Base-by-base conservation (phyloP, 352 stramenopile species). In the Phytophthora niederhauseri region DNA sequence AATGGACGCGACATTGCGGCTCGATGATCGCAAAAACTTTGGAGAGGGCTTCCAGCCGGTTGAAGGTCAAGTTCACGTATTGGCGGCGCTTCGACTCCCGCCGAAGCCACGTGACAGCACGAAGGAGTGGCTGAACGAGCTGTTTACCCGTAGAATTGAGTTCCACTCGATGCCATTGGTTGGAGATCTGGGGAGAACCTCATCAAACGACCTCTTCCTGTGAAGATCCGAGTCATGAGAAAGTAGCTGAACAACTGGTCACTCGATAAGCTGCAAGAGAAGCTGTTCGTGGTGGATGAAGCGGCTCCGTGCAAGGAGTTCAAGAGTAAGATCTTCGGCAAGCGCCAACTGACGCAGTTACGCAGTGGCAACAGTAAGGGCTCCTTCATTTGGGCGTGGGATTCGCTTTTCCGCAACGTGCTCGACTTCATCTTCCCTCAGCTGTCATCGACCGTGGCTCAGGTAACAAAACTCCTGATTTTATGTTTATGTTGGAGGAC, bases 401-500 rank as follows among this genome's bases (percentile, higher is more conserved):
- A 71, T 49, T 57, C 20, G n/a, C 24, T 57, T 2, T 49, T 66
- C 61, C 57, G 43, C 51, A 61, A 56, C 38, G 49, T 66, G 24
- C 46, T 71, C 38, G 46, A 53, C 7, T 12, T n/a, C 7, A 53
- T 53, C 22, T 66, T 71, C 61, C 51, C 26, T 66, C 28, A 9
- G 64, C 49, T 49, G 50, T 43, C 57, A 53, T 66, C 41, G 34
- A 66, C 49, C 50, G 50, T 41, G 49, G 48, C 41, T 70, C 64
- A 19, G 54, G 36, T 24, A 61, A 26, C 15, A 30, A 59, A 30
- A 22, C n/a, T 48, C 57, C 64, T 48, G 57, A 71, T 17, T 71
- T 71, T 17, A 48, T 62, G 4, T 66, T 62, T 54, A 36, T 52
- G 6, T 57, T 71, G 20, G 30, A 71, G 53, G 50, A 53, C 41